A percentile compares a stretch with the other conserved stretches of the same genome.
Evolutionary conservation across 2,329 filamentous ascomycete species (phyloP).

Genomic region (Fusarium armeniacum): DNA sequence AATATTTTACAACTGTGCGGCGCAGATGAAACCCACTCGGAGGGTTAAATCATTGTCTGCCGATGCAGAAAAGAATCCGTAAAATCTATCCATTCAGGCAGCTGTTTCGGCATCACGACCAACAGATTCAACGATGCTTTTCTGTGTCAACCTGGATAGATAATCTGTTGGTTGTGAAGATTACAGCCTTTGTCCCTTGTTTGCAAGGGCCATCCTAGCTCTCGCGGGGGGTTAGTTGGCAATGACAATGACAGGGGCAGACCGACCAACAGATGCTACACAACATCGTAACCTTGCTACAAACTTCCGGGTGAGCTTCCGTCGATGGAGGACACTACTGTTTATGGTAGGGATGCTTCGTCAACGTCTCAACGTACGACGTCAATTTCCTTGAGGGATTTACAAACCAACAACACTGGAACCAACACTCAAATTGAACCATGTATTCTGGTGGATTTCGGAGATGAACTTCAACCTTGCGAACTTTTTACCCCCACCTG

Average conservation of each 20-base stretch:
- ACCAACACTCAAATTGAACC: background rate
- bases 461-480: background rate
- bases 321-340: background rate
- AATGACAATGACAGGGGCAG: background rate
- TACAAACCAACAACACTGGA: background rate
- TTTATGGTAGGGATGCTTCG: background rate
- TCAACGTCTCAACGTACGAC: background rate
- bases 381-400: background rate
- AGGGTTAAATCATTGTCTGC: background rate
- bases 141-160: background rate
- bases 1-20: background rate
- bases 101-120: accelerated
- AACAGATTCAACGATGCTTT: background rate
- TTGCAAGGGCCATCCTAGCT: background rate
- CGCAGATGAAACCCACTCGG: background rate
- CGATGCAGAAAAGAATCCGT: background rate
- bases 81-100: accelerated
- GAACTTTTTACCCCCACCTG: background rate
- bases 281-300: background rate
- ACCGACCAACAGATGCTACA: background rate
- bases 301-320: background rate
- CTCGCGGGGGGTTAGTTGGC: background rate
- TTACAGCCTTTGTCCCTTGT: background rate
- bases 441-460: background rate
- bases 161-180: background rate